phyloP scores from a whole-genome alignment of 192 early-diverging fungal genomes.

The Coemansia sp. region DNA sequence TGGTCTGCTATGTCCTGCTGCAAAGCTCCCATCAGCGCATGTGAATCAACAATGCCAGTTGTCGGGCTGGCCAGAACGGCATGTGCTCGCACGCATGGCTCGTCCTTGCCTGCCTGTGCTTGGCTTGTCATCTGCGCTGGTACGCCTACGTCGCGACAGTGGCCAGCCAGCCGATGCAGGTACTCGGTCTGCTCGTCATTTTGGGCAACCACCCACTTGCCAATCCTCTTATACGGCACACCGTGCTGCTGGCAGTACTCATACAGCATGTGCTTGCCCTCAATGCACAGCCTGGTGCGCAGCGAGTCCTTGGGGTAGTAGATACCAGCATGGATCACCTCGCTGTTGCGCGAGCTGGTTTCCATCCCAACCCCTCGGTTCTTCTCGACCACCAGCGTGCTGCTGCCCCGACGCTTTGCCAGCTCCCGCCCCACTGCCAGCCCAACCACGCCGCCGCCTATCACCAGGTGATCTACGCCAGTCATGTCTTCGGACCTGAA shows the following conservation, averaged over 20 bases:
- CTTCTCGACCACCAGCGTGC: slow-evolving; percentile 68
- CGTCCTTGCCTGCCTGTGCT: slow-evolving; percentile 39
- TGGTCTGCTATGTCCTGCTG: slow-evolving; percentile 53
- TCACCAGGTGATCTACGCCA: slow-evolving; percentile 66
- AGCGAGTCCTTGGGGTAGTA: slow-evolving; percentile 75
- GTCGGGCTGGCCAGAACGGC: slow-evolving; percentile 64
- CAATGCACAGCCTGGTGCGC: slow-evolving; percentile 74
- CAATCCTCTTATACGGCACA: slow-evolving; percentile 57
- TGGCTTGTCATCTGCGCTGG: slow-evolving; percentile 54
- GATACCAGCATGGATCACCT: slow-evolving; percentile 86
- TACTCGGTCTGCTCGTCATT: slow-evolving; percentile 53
- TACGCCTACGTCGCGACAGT: slow-evolving; percentile 57
- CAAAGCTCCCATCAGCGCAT: slow-evolving; percentile 65
- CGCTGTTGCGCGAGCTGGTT: slow-evolving; percentile 82
- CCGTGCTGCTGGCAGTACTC: slow-evolving; percentile 53
- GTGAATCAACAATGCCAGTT: slow-evolving; percentile 82
- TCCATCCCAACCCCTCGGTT: slow-evolving; percentile 63
- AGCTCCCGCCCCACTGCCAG: slow-evolving; percentile 71
- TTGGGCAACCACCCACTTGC: slow-evolving; percentile 81
- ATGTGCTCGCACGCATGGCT: slow-evolving; percentile 61
- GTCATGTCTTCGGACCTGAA: slow-evolving; percentile 18
- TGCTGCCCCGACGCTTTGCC: slow-evolving; percentile 38
- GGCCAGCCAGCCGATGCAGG: slow-evolving; percentile 56
- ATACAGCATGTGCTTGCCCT: slow-evolving; percentile 72
- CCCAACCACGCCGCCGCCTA: slow-evolving; percentile 82